phyloP scores from a whole-genome alignment of 2,329 filamentous ascomycete species.

The Trichoderma polysporum region DNA sequence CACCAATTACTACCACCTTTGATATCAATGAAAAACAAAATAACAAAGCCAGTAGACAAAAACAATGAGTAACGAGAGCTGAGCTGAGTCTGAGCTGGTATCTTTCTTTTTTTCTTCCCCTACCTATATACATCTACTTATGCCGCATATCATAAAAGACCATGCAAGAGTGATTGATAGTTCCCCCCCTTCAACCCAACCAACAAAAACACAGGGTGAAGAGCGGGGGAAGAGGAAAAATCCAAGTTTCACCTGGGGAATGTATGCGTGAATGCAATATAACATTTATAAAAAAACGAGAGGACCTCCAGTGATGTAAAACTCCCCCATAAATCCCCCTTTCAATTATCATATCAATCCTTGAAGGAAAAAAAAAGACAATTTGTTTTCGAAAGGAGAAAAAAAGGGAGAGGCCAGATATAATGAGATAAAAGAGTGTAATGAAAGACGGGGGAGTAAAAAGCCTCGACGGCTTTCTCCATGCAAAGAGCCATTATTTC shows the following conservation, averaged over 20 bases:
- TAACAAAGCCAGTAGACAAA: not conserved
- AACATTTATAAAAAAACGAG: slow-evolving; percentile 11
- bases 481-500: slow-evolving; percentile 17
- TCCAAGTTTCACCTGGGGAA: not conserved
- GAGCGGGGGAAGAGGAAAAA: not conserved
- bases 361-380: not conserved
- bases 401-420: not conserved
- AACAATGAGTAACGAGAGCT: not conserved
- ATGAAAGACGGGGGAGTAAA: slow-evolving; percentile 4
- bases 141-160: not conserved
- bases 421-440: slow-evolving; percentile 17
- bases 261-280: not conserved
- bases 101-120: not conserved
- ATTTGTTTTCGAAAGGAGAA: not conserved
- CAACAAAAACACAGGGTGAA: not conserved
- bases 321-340: not conserved
- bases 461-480: not conserved
- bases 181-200: not conserved
- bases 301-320: slow-evolving; percentile 7
- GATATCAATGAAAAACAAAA: not conserved
- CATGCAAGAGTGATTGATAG: not conserved
- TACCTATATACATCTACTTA: not conserved
- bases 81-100: not conserved
- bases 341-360: not conserved
- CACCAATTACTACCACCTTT: not conserved